phyloP scores from a whole-genome alignment of 2,329 filamentous ascomycete species.

The Corniculantispora saksenae region DNA sequence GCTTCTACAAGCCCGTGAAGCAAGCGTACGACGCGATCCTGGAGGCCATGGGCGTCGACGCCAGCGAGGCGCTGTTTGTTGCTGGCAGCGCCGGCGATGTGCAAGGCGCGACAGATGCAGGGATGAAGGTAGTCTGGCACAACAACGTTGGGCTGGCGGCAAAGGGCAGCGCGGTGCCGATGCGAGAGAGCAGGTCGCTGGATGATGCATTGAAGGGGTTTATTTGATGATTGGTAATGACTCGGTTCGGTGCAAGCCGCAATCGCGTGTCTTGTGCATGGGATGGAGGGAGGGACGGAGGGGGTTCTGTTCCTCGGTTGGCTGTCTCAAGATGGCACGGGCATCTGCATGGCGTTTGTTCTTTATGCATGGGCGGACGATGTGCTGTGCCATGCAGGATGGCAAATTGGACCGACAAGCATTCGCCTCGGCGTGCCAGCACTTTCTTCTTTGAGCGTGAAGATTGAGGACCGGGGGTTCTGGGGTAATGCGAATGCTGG shows the following conservation, averaged over 20 bases:
- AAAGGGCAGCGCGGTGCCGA: constrained; percentile 28
- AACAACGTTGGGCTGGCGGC: constrained; percentile 33
- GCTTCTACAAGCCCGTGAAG: constrained; percentile 40
- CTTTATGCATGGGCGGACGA: neutral
- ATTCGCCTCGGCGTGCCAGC: neutral
- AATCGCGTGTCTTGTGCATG: neutral
- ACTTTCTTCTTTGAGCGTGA: neutral
- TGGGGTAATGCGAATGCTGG: neutral
- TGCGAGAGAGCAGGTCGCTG: constrained; percentile 27
- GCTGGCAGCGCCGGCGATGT: constrained; percentile 44
- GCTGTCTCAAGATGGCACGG: neutral
- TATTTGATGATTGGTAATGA: neutral
- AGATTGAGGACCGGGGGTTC: neutral
- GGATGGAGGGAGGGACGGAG: no score
- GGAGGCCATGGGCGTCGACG: constrained; percentile 27
- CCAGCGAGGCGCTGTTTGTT: constrained; percentile 36
- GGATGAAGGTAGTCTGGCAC: constrained; percentile 43
- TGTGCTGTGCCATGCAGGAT: neutral
- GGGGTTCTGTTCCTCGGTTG: neutral
- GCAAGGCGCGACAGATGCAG: constrained; percentile 36
- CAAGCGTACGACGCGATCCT: constrained; percentile 37
- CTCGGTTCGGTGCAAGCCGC: neutral
- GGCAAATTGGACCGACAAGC: neutral
- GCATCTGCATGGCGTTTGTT: neutral
- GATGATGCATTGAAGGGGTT: constrained; percentile 25